phyloP scores from a whole-genome alignment of 192 early-diverging fungal genomes.

The Dissophora globulifera region DNA sequence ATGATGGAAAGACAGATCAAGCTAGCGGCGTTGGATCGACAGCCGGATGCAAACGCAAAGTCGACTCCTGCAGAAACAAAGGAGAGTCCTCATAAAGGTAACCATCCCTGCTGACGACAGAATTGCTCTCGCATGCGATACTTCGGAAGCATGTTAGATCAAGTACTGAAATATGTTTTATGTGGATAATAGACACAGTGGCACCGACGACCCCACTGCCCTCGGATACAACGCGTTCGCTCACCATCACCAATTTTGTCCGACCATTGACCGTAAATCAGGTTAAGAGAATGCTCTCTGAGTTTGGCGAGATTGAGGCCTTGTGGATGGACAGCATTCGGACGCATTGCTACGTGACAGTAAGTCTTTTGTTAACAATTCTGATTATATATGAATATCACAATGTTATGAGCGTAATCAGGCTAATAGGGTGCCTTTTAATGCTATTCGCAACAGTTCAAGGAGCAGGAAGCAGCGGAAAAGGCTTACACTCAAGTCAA shows the following conservation, averaged over 20 bases:
- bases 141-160: too few species aligned
- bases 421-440: too few species aligned
- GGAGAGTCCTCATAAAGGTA: conserved; percentile 9
- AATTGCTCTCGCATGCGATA: too few species aligned
- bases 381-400: too few species aligned
- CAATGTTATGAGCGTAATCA: too few species aligned
- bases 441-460: conserved; percentile 14
- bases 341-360: conserved; percentile 70
- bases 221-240: conserved; percentile 24
- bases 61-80: not conserved
- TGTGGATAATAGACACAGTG: too few species aligned
- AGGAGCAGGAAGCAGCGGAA: conserved; percentile 13
- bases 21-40: conserved; percentile 31
- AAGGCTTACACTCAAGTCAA: conserved; percentile 19
- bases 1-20: conserved; percentile 37
- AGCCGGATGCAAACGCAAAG: conserved; percentile 9
- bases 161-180: too few species aligned
- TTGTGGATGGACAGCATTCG: conserved; percentile 74
- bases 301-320: conserved; percentile 62
- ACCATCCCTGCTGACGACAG: not conserved
- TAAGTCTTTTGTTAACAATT: too few species aligned
- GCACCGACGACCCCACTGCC: not conserved
- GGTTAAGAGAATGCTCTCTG: conserved; percentile 56
- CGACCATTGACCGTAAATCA: conserved; percentile 61
- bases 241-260: conserved; percentile 68